Percentiles rank a stretch among this genome's conserved stretches.
Conservation (phyloP, 768 basidiomycete species). For the Hortiboletus flavorubellus region DNA sequence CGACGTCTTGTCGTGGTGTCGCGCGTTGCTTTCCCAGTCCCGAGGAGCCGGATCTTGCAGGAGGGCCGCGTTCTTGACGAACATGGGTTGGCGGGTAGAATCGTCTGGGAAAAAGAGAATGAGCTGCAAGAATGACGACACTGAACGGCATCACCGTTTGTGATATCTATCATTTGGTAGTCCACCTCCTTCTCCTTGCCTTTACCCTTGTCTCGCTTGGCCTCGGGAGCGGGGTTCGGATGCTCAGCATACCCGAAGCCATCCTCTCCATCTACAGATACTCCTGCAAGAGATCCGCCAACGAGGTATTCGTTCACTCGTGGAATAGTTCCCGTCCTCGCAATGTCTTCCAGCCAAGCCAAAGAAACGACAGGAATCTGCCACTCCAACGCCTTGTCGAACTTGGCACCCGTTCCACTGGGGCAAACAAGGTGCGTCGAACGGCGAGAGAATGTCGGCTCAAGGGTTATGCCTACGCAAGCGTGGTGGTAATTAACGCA, state of each 20-base stretch:
- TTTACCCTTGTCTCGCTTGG: slow-evolving; percentile 26
- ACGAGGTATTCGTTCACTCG: slow-evolving; percentile 33
- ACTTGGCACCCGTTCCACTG: slow-evolving; percentile 66
- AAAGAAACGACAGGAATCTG: slow-evolving; percentile 66
- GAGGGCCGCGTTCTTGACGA: slow-evolving; percentile 20
- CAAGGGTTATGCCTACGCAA: slow-evolving; percentile 48
- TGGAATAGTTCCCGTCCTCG: slow-evolving; percentile 48
- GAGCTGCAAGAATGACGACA: neutral
- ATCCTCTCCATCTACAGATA: slow-evolving; percentile 31
- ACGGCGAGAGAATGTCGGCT: slow-evolving; percentile 57
- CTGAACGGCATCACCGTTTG: slow-evolving; percentile 30
- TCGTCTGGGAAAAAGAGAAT: slow-evolving; percentile 2
- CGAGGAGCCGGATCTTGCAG: slow-evolving; percentile 16
- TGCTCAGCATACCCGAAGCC: slow-evolving; percentile 19
- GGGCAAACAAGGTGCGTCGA: slow-evolving; percentile 84
- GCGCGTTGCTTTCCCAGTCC: neutral
- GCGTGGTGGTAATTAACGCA: neutral
- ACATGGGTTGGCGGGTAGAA: slow-evolving; percentile 8
- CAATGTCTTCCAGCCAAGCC: slow-evolving; percentile 67
- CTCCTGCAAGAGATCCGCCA: slow-evolving; percentile 34
- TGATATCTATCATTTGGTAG: slow-evolving; percentile 34
- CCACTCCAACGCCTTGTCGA: slow-evolving; percentile 78
- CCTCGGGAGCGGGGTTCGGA: slow-evolving; percentile 2
- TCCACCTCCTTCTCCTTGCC: slow-evolving; percentile 33
- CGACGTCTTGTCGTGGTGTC: neutral